Base-by-base conservation (phyloP, 208 protist species). In the Acanthamoeba healyi region DNA sequence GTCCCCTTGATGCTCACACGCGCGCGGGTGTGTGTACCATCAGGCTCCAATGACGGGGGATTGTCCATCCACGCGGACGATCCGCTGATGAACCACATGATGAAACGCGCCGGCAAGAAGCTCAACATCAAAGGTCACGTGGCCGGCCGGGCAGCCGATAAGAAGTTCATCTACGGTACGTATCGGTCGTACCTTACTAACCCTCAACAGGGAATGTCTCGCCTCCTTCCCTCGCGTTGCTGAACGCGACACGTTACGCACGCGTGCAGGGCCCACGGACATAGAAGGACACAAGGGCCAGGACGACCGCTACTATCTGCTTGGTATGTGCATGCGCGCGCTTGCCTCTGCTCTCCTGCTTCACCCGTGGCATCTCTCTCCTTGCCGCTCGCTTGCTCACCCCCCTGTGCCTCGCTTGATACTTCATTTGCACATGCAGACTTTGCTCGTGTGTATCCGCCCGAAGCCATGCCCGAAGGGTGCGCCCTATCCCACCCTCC, bases 281-380 rank as follows among this genome's bases (percentile, higher is more conserved):
- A 61, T 93, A 29, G 88, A 93, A 65, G 88, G 88, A 1, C 88
- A 93, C 36, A 34, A 44, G 10, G 88, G 88, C n/a, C 1, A 26
- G 22, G 88, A 93, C 36, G 88, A 19, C 36, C 74, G 88, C 88
- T 93, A 74, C 34, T 93, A 93, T 65, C 42, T 84, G 24, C 74
- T 84, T 19, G 74, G 74, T 84, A 84, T 56, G 32, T 74, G 24
- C 32, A 38, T 12, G n/a, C 24, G 63, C 63, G 44, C 44, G 44
- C 44, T 49, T 49, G 44, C 44, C 44, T 49, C 44, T 49, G 44
- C 44, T 49, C 44, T 4, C 44, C 44, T 12, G 44, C 44, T 49
- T 49, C 49, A 22, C 49, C n/a, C n/a, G n/a, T n/a, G n/a, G n/a
- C n/a, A n/a, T 56, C 49, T 56, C 63, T 72, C 63, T 38, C 63